Evolutionary conservation across 345 rosid genomes (phyloP), one percentile per base, ranked within the genome.

Genomic region (Cardamine occulta): DNA sequence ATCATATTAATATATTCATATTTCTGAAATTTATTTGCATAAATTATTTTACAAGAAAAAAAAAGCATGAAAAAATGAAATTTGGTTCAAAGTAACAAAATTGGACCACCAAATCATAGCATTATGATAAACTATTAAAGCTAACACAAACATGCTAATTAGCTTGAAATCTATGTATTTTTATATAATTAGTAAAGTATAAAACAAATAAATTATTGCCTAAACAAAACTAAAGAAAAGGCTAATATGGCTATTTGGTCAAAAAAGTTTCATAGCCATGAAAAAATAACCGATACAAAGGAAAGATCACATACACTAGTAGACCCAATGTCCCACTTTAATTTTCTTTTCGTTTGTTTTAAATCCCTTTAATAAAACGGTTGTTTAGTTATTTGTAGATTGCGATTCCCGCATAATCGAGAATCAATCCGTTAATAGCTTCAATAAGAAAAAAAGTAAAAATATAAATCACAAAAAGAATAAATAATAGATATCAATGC

Each of bases 71-170:
- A 56, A 54, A 10, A 34, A 53, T 54, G 29, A 47, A 76, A 55
- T 34, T 61, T 18, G 71, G 61, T 77, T 37, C 54, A 70, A 77
- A 70, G 71, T 48, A 47, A 70, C 57, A 45, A 62, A 45, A 48
- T 6, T 63, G 76, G 76, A 77, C 72, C 72, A 77, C 72, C 35
- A 66, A 77, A 77, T 77, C 75, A 77, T 77, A 71, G 72, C 76
- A 58, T 48, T 47, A 77, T 77, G 72, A 77, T 70, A 64, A 64
- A 72, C 76, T 77, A 77, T 19, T 77, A 77, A 70, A 77, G 80
- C 67, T 34, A 70, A 45, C 67, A 34, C 29, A 28, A 70, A 45
- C 71, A 76, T 55, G 75, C 80, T 76, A 24, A 8, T 13, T 55
- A 71, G 76, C 61, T 44, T 70, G 47, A 55, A 24, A 14, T 47